Evolutionary conservation across 2,329 filamentous ascomycete species (phyloP), one percentile per base, ranked within the genome.

Genomic region (Fusarium sp.): DNA sequence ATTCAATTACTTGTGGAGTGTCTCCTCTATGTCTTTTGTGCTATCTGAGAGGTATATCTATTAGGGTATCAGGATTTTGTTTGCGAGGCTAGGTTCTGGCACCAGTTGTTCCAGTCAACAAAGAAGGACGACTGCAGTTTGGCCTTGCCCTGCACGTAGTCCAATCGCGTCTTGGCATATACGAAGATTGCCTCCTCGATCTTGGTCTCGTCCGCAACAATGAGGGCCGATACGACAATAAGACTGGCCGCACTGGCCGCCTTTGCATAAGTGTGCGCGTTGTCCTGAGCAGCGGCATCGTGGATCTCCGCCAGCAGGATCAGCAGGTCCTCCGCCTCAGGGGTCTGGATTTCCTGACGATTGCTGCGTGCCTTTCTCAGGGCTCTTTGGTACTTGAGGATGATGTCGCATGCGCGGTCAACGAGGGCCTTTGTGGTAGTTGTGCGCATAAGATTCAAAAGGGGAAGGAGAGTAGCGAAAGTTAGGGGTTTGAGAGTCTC

Each of bases 361-460:
- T 69, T 79, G 73, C 72, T 66, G 20, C 80, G 80, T 49, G 75
- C 84, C 83, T 87, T 92, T 81, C 81, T 87, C 81, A 91, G 68
- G 55, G 87, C 83, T 75, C 90, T 91, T 56, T 90, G 89, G 75
- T 92, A 93, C 59, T 88, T 85, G 62, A 89, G 86, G 40, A 98
- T 84, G 33, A 95, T 86, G n/a, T 86, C 86, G 65, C 86, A 86
- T 1, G 91, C 90, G 75, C 92, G 93, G 56, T 89, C 88, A 2
- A 90, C 87, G 5, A 97, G 86, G 53, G 92, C 86, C 79, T 93
- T 93, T 63, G 89, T 90, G 37, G 85, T 88, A 1, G 92, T 96
- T n/a, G 86, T 90, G 57, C 93, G 89, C 45, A 92, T 88, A 41
- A 96, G 87, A 44, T 85, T 83, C n/a, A 97, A 83, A 1, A 97